Conservation (phyloP, 768 basidiomycete species). For the Kwoniella bestiolae region DNA sequence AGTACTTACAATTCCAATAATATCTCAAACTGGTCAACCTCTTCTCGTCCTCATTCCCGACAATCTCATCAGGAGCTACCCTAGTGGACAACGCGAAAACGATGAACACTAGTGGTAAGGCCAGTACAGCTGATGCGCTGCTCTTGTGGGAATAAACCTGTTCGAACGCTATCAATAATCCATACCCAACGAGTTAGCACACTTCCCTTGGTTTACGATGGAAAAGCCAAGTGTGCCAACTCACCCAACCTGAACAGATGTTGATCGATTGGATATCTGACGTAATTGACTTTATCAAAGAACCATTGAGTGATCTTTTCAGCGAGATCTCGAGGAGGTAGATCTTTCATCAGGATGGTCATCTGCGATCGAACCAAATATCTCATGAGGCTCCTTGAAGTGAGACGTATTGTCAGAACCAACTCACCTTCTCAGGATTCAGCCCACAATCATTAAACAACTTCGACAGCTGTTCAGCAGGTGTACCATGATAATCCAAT, state of each 20-base stretch:
- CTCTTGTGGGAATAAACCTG: conserved; percentile 61
- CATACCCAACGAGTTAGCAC: not conserved
- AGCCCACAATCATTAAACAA: conserved; percentile 92
- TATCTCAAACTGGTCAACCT: conserved; percentile 81
- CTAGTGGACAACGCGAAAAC: conserved; percentile 84
- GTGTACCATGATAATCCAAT: conserved; percentile 58
- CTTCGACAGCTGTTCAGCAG: conserved; percentile 75
- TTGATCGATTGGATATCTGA: conserved; percentile 87
- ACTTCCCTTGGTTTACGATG: conserved; percentile 16
- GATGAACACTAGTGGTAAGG: conserved; percentile 85
- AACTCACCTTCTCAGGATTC: conserved; percentile 70
- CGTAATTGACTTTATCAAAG: conserved; percentile 74
- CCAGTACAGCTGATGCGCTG: conserved; percentile 36
- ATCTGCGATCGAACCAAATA: conserved; percentile 59
- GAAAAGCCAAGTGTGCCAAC: conserved; percentile 21
- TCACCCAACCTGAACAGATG: conserved; percentile 41
- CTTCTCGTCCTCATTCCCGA: conserved; percentile 73
- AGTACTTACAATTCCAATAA: conserved; percentile 88
- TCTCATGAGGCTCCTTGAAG: no score
- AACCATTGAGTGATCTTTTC: conserved; percentile 79
- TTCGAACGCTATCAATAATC: conserved; percentile 61
- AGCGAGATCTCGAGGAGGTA: conserved; percentile 76
- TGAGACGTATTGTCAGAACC: not conserved
- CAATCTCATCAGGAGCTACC: conserved; percentile 81
- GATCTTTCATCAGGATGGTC: conserved; percentile 81